A percentile compares a stretch with the other conserved stretches of the same genome.
phyloP scores from a whole-genome alignment of 768 basidiomycete species.

The Russula earlei region DNA sequence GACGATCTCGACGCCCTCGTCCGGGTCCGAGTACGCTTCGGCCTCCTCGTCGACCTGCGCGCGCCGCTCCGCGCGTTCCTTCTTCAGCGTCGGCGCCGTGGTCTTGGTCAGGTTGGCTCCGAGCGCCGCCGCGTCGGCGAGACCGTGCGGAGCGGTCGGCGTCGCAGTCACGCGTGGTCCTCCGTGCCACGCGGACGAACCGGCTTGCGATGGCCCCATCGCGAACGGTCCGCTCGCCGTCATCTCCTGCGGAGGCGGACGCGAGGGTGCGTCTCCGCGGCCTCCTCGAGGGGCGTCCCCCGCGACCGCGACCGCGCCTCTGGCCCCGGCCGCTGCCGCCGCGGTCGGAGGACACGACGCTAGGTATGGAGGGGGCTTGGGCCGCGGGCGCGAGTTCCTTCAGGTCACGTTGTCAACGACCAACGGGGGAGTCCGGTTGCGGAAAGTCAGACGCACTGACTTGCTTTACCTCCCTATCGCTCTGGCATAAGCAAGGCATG shows the following conservation, averaged over 20 bases:
- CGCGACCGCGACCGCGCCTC: constrained; percentile 31
- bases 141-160: constrained; percentile 36
- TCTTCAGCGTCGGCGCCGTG: constrained; percentile 42
- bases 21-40: constrained; percentile 78
- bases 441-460: constrained; percentile 23
- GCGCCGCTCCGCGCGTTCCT: constrained; percentile 27
- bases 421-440: neutral
- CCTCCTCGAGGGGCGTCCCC: constrained; percentile 46
- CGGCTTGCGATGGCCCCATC: constrained; percentile 69
- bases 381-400: constrained; percentile 41
- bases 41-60: constrained; percentile 36
- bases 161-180: constrained; percentile 49
- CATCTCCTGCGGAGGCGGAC: constrained; percentile 56
- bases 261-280: constrained; percentile 29
- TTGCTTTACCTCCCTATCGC: constrained; percentile 51
- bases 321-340: constrained; percentile 43
- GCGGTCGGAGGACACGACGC: constrained; percentile 32
- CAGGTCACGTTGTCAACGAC: neutral
- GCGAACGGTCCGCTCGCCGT: constrained; percentile 82
- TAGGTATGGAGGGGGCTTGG: neutral
- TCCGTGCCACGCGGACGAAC: constrained; percentile 42
- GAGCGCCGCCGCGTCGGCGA: constrained; percentile 29
- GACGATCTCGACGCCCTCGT: constrained; percentile 79
- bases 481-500: constrained; percentile 17
- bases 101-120: constrained; percentile 44